Conservation (phyloP, 768 basidiomycete genomes). For the Psilocybe azurescens region DNA sequence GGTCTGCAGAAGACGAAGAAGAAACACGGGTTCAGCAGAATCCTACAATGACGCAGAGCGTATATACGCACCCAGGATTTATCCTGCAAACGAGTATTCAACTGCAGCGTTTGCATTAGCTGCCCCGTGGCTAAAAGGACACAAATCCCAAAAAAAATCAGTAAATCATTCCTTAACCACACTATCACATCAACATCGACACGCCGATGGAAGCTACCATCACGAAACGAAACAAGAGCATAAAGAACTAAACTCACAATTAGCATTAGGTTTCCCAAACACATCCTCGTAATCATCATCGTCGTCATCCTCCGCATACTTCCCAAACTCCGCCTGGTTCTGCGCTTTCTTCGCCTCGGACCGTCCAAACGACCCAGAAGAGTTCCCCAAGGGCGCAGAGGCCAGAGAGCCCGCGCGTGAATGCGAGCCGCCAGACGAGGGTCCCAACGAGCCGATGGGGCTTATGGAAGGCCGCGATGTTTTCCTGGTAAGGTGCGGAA, state of each 20-base stretch:
- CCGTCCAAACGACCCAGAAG: constrained; percentile 66
- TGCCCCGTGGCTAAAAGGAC: constrained; percentile 53
- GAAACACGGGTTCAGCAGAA: constrained; percentile 3
- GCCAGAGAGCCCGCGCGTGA: constrained; percentile 64
- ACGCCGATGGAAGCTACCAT: background rate
- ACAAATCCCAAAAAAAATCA: background rate
- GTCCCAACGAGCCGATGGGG: constrained; percentile 40
- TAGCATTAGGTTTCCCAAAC: constrained; percentile 78
- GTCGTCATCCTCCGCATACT: constrained; percentile 86
- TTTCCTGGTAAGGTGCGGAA: constrained; percentile 59
- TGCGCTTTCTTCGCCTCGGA: constrained; percentile 62
- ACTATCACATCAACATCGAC: background rate
- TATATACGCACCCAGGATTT: constrained; percentile 77
- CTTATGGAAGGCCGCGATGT: constrained; percentile 48
- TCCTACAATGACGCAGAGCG: background rate
- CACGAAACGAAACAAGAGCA: background rate
- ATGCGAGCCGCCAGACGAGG: constrained; percentile 46
- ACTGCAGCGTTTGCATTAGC: constrained; percentile 75
- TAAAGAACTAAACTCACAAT: constrained; percentile 50
- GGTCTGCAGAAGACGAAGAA: constrained; percentile 42
- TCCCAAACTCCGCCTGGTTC: constrained; percentile 72
- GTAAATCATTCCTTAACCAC: background rate
- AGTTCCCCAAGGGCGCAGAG: constrained; percentile 40
- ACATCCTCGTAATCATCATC: constrained; percentile 97
- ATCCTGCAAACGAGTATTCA: constrained; percentile 87